Base-by-base conservation (phyloP, 331 rosid genomes). In the Phaseolus coccineus region DNA sequence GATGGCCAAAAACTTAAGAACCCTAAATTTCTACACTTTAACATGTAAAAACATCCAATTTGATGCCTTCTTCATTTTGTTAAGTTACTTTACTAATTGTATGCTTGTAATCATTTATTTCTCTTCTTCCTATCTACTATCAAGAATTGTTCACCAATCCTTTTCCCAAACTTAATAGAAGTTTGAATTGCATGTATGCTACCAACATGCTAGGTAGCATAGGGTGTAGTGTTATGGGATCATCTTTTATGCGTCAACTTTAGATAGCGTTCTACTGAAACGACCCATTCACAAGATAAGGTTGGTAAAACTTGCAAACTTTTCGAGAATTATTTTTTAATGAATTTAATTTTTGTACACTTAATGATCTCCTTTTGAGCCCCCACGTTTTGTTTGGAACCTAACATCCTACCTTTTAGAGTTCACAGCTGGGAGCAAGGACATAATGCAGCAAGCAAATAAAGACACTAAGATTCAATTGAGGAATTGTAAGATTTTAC, bases 341-440 rank as follows among this genome's bases (percentile, higher is more conserved):
- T 28, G 5, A 1, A 37, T 63, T 15, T 15, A 15, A 1, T 31
- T 62, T 31, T 31, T 31, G 27, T 2, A 7, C 50, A 65, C 16
- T n/a, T 74, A 28, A 44, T 58, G 69, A 74, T 39, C 42, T 42
- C 6, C 16, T 42, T 57, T 12, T 74, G 55, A 11, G 37, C 42
- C 44, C 44, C 44, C 53, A 25, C 69, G 44, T 24, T 73, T 73
- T 56, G 4, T 39, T 48, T 53, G 14, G 1, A 72, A 37, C 74
- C 59, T 44, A 68, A 46, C 57, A 30, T 71, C 47, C 63, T 19
- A 33, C 37, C 64, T 53, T 72, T 1, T 15, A 72, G 63, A 50
- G 47, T 71, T 71, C 47, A 15, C 63, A n/a, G 63, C 48, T 53
- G 27, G 31, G 70, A 40, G 22, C 4, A 28, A 55, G 40, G 39